phyloP scores from a whole-genome alignment of 176 grass and related monocot genomes.

The Lolium rigidum region DNA sequence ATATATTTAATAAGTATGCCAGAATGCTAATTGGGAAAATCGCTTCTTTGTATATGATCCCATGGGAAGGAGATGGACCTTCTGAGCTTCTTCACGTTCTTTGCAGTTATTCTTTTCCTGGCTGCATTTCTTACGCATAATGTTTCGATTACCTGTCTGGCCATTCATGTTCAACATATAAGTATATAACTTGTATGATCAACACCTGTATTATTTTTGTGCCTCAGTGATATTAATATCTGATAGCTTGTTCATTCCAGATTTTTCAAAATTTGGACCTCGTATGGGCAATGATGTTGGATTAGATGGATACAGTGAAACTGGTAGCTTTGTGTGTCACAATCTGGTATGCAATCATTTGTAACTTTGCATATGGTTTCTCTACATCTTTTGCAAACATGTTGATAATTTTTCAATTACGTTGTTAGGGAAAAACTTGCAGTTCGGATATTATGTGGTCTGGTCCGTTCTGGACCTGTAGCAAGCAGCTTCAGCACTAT shows the following conservation, averaged over 20 bases:
- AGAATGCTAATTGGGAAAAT: background rate
- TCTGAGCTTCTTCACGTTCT: background rate
- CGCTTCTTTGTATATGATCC: background rate
- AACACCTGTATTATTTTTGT: conserved; percentile 7
- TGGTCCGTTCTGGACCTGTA: conserved; percentile 88
- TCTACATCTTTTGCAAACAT: conserved; percentile 24
- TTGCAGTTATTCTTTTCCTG: background rate
- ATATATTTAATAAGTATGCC: background rate
- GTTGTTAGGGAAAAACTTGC: conserved; percentile 59
- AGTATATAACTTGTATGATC: conserved; percentile 18
- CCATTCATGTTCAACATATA: background rate
- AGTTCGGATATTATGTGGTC: conserved; percentile 93
- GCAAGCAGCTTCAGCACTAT: conserved; percentile 91
- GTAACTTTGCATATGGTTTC: conserved; percentile 22
- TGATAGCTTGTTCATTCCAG: conserved; percentile 35
- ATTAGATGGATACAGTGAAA: conserved; percentile 59
- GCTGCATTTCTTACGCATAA: conserved; percentile 15
- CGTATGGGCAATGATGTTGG: conserved; percentile 42
- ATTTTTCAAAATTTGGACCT: conserved; percentile 48
- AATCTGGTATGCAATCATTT: conserved; percentile 56
- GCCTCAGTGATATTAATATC: background rate
- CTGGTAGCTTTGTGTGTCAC: conserved; percentile 46
- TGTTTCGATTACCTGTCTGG: background rate
- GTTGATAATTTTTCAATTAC: background rate
- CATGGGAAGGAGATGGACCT: conserved; percentile 16